Evolutionary conservation across 768 basidiomycete genomes (phyloP), one percentile per base, ranked within the genome.

Genomic region (Lanmaoa pseudosensibilis): DNA sequence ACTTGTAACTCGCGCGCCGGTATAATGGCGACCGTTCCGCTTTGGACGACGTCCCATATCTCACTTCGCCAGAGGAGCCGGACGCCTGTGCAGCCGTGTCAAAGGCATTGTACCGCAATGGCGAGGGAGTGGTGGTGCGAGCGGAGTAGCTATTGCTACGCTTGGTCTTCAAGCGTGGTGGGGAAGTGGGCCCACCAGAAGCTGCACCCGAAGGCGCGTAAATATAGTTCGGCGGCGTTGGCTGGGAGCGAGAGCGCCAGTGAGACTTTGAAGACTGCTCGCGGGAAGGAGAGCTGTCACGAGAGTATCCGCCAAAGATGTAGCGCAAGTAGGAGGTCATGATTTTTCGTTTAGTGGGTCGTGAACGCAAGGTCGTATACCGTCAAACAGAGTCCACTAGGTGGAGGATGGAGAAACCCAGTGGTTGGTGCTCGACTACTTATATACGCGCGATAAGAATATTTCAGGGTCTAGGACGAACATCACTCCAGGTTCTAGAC

Each of bases 251-350:
- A 19, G 81, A 77, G 32, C 78, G 79, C 46, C 64, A 67, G 59
- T 80, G 78, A 37, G 77, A 67, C 67, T 76, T 82, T 54, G 76
- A 57, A 46, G 67, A 60, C 58, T 63, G 57, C 47, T 63, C 61
- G 61, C 66, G 64, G 38, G 62, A 55, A 52, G 61, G 60, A 61
- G 63, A 63, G 46, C 34, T 65, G 38, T 70, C 67, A 15, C 68
- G 68, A 41, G 66, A 59, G 52, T 69, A 48, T 38, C 71, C 72
- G 41, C 78, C 77, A 54, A 80, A 80, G 61, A 79, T 69, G 56
- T 67, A 79, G 57, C 81, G 81, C 55, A 83, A 64, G 71, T 80
- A 79, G 34, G 81, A 77, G 48, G 80, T 74, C 81, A 82, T 82
- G 54, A 52, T 61, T 50, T 18, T 49, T 56, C 54, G 61, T 66